phyloP scores from a whole-genome alignment of 176 grass and related monocot genomes.

The Rhynchospora pubera region DNA sequence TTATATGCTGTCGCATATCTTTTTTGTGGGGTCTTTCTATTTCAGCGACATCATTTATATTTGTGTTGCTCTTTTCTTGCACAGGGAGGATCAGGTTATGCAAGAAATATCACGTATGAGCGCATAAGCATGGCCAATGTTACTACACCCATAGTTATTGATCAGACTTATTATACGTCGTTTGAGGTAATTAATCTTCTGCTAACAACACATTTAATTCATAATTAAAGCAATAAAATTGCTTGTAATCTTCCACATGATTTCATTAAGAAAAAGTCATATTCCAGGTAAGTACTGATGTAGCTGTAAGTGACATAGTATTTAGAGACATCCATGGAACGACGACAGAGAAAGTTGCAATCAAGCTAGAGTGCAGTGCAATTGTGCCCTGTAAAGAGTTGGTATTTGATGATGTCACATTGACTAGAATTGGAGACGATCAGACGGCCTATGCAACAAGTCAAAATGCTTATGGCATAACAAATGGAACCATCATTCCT shows the following conservation, averaged over 20 bases:
- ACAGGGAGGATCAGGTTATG: constrained; percentile 51
- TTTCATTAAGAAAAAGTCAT: too few relatives aligned
- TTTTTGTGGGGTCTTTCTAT: background rate
- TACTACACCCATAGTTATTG: constrained; percentile 39
- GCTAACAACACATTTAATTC: background rate
- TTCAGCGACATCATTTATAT: background rate
- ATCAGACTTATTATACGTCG: constrained; percentile 54
- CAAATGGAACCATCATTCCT: constrained; percentile 30
- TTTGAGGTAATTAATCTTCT: background rate
- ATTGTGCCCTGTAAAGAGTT: constrained; percentile 32
- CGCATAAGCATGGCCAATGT: constrained; percentile 38
- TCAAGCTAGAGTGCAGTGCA: constrained; percentile 43
- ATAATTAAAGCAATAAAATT: background rate
- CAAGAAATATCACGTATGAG: constrained; percentile 36
- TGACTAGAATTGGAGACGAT: constrained; percentile 18
- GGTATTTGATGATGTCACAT: constrained; percentile 28
- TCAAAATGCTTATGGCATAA: constrained; percentile 37
- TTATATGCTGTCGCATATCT: background rate
- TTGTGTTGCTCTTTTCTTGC: constrained; percentile 9
- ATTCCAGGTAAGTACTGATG: constrained; percentile 26
- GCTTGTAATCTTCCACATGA: background rate
- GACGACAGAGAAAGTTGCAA: constrained; percentile 15
- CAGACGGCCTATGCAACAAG: background rate
- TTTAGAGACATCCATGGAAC: constrained; percentile 47
- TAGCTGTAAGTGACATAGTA: constrained; percentile 34